These are phyloP conservation scores for Trichoderma virens DNA, from an alignment of 495 filamentous ascomycete genomes.

Conservation along the genomic window DNA sequence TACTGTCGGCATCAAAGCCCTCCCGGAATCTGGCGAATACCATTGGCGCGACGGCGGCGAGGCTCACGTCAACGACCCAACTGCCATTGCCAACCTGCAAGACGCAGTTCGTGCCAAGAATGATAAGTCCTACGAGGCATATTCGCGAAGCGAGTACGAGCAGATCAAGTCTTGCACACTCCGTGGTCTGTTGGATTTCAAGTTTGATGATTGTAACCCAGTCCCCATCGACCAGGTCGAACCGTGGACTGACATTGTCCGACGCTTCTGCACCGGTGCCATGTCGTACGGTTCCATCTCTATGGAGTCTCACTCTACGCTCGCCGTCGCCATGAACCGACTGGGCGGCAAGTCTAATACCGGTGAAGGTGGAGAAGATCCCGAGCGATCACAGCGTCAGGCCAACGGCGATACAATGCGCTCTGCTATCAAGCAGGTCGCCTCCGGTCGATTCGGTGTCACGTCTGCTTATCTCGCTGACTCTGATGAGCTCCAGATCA, in stretches of 20 bases:
- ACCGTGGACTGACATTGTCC: slow-evolving; percentile 97
- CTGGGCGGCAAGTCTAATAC: slow-evolving; percentile 98
- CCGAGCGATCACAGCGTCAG: slow-evolving; percentile 78
- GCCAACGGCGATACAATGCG: slow-evolving; percentile 97
- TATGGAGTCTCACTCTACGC: slow-evolving; percentile 97
- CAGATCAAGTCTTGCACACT: slow-evolving; percentile 98
- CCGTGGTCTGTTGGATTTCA: slow-evolving; percentile 93
- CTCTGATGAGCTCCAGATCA: slow-evolving; percentile 97
- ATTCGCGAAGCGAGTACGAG: slow-evolving; percentile 90
- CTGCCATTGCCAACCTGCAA: slow-evolving; percentile 94
- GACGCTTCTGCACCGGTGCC: slow-evolving; percentile 95
- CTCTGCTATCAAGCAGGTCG: slow-evolving; percentile 97
- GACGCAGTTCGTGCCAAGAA: slow-evolving; percentile 98
- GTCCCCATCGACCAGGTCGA: slow-evolving; percentile 98
- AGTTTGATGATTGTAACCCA: slow-evolving; percentile 79
- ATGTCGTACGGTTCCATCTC: slow-evolving; percentile 99
- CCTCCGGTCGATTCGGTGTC: slow-evolving; percentile 95
- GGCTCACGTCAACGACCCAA: slow-evolving; percentile 95
- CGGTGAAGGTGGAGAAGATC: slow-evolving; percentile 95
- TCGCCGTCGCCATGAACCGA: slow-evolving; percentile 97
- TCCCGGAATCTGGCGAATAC: slow-evolving; percentile 95
- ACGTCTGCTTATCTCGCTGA: slow-evolving; percentile 98
- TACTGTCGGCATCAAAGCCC: slow-evolving; percentile 71
- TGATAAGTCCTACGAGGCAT: slow-evolving; percentile 98
- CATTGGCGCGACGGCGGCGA: slow-evolving; percentile 99